phyloP scores from a whole-genome alignment of 768 basidiomycete genomes.

The Lactarius deliciosus region DNA sequence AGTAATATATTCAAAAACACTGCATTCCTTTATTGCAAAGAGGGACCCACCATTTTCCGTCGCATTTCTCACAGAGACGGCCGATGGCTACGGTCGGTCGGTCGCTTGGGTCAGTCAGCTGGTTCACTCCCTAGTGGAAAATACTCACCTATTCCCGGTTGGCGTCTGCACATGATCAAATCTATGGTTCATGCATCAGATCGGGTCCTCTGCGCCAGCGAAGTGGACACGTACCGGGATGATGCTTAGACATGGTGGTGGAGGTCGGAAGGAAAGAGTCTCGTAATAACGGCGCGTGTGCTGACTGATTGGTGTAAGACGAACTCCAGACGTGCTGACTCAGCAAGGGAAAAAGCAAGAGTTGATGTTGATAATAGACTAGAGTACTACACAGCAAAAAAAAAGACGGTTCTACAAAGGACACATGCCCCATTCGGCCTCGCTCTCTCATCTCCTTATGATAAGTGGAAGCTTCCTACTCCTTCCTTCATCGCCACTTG shows the following conservation, averaged over 20 bases:
- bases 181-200: slow-evolving; percentile 47
- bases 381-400: slow-evolving; percentile 16
- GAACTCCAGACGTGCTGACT: slow-evolving; percentile 14
- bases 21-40: no score
- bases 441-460: slow-evolving; percentile 60
- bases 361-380: slow-evolving; percentile 2
- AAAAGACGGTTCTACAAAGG: slow-evolving; percentile 10
- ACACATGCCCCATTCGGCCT: neutral
- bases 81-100: slow-evolving; percentile 71
- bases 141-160: slow-evolving; percentile 88
- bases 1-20: no score
- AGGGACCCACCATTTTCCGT: slow-evolving; percentile 96
- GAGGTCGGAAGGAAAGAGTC: neutral
- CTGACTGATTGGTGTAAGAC: neutral
- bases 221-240: slow-evolving; percentile 34
- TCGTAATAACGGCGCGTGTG: neutral
- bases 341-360: slow-evolving; percentile 10
- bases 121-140: neutral
- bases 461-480: slow-evolving; percentile 95
- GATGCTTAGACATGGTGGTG: slow-evolving; percentile 39
- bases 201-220: neutral
- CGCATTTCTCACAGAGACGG: slow-evolving; percentile 97
- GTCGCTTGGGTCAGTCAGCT: slow-evolving; percentile 10
- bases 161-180: slow-evolving; percentile 97
- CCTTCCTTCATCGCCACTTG: slow-evolving; percentile 88